These are phyloP conservation scores for Mollisiaceae sp. DNA, from an alignment of 2,329 filamentous ascomycete species.

Conservation along the genomic window DNA sequence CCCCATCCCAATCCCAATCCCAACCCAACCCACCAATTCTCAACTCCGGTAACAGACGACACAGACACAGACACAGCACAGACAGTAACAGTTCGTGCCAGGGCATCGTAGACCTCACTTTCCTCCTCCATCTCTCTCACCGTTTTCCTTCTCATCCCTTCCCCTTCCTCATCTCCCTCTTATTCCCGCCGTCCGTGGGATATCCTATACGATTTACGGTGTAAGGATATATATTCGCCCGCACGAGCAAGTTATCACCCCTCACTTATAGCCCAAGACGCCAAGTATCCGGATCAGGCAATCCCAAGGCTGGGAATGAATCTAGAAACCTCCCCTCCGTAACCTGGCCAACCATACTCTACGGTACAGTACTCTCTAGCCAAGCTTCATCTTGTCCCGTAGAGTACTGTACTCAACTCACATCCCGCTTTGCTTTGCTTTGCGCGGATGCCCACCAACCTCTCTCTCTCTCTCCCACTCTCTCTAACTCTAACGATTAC, in stretches of 20 bases:
- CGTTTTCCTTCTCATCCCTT: neutral
- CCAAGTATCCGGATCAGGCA: too few species aligned
- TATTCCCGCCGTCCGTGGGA: neutral
- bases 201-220: too few species aligned
- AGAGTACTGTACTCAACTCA: too few species aligned
- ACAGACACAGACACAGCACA: too few species aligned
- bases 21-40: neutral
- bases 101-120: neutral
- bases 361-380: too few species aligned
- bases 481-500: too few species aligned
- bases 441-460: neutral
- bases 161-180: neutral
- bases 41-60: neutral
- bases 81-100: neutral
- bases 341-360: too few species aligned
- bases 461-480: too few species aligned
- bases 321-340: too few species aligned
- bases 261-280: neutral
- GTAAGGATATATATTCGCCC: too few species aligned
- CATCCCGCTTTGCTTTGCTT: neutral
- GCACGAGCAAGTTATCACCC: slow-evolving; percentile 3
- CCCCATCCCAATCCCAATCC: neutral
- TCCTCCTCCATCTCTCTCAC: neutral
- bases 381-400: too few species aligned
- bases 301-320: too few species aligned